Base-by-base conservation (phyloP, 1,139 yeast genomes). In the Yamadazyma sp. region DNA sequence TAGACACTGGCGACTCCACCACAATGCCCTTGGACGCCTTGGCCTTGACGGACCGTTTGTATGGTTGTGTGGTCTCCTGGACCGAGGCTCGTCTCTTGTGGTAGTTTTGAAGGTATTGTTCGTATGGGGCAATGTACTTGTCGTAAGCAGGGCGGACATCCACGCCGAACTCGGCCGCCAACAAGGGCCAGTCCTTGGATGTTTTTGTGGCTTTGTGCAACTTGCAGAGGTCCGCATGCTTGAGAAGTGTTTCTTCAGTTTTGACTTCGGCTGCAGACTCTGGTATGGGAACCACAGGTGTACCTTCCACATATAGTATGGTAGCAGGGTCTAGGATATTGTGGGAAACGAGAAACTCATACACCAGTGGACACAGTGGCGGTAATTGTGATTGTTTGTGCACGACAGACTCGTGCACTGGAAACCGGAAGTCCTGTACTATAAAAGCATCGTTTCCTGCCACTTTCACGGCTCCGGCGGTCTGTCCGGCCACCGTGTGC, bases 391-490 rank as follows among this genome's bases (percentile, higher is more conserved):
- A n/a, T n/a, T n/a, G n/a, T n/a, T 12, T 25, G 15, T 25, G 11
- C 9, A 25, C 6, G 15, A 25, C 7, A 12, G 28, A n/a, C 28
- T 27, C 20, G n/a, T 15, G 20, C 14, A 27, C 11, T 14, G 20
- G 29, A 27, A 27, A 27, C 14, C 10, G 13, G 20, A 27, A 27
- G 15, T 11, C 15, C 20, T 9, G 7, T 8, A 27, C 12, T 15
- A 5, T 15, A 6, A 15, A 6, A 6, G 7, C 23, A 15, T 5
- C 15, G 8, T 26, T 21, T 9, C 23, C 4, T 2, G 71, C 65
- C 15, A 88, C 62, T 55, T 86, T 87, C 21, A 86, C 69, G n/a
- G 90, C 92, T 1, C 96, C 96, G 53, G 68, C 73, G 33, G 64
- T 52, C 38, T 57, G 56, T 1, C 88, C 90, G 6, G 64, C 43